Conservation (phyloP, 768 basidiomycete species). For the Coprinopsis strossmayeri region DNA sequence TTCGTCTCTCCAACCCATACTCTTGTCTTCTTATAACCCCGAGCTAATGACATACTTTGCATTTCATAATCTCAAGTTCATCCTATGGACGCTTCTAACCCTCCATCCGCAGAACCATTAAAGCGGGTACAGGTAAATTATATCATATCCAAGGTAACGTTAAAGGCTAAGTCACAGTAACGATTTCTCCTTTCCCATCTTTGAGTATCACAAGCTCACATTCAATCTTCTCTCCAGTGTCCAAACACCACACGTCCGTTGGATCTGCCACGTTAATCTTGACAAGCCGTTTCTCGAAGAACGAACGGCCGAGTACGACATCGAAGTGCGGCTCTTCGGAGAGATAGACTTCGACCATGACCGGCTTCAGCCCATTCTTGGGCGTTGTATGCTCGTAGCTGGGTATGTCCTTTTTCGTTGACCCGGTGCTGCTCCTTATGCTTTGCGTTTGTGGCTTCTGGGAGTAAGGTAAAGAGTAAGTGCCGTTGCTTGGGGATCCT, state of each 20-base stretch:
- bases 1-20: not conserved
- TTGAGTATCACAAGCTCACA: constrained; percentile 90
- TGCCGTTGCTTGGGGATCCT: no score
- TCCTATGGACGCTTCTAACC: not conserved
- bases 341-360: constrained; percentile 66
- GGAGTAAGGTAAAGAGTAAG: not conserved
- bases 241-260: constrained; percentile 87
- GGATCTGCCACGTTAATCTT: constrained; percentile 77
- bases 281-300: constrained; percentile 78
- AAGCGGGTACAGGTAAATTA: not conserved
- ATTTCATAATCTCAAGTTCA: constrained; percentile 4
- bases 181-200: constrained; percentile 85
- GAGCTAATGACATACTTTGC: not conserved
- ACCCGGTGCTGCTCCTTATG: not conserved
- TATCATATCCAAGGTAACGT: not conserved
- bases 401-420: not conserved
- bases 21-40: not conserved
- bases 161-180: constrained; percentile 66
- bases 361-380: constrained; percentile 26
- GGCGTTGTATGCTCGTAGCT: constrained; percentile 6
- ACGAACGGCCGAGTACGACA: constrained; percentile 84
- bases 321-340: constrained; percentile 96
- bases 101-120: not conserved
- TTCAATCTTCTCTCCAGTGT: constrained; percentile 86
- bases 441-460: not conserved